Percentiles rank a stretch among this genome's conserved stretches.
Evolutionary conservation across 2,329 filamentous ascomycete species (phyloP).

Genomic region (Colletotrichum filicis): DNA sequence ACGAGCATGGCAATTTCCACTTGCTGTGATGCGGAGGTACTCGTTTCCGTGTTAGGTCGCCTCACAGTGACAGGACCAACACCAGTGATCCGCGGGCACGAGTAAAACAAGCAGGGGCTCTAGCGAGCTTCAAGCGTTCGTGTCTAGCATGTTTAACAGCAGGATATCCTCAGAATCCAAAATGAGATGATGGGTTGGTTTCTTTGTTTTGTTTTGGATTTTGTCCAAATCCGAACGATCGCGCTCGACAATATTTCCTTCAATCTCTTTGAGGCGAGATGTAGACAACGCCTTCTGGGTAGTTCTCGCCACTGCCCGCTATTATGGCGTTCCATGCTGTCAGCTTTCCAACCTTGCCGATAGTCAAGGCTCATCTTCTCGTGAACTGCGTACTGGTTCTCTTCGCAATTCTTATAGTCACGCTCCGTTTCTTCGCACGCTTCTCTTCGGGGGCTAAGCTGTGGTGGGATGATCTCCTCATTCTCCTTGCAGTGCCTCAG

Average conservation of each 20-base stretch:
- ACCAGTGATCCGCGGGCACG: neutral
- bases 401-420: slow-evolving; percentile 39
- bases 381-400: slow-evolving; percentile 39
- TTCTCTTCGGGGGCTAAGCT: slow-evolving; percentile 40
- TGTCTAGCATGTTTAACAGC: neutral
- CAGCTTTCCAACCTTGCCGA: slow-evolving; percentile 35
- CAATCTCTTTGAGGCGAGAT: neutral
- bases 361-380: slow-evolving; percentile 41
- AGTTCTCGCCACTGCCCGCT: neutral
- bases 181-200: neutral
- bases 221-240: neutral
- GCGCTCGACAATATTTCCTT: neutral
- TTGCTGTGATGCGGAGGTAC: neutral
- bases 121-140: neutral
- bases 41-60: neutral
- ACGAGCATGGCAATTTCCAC: neutral
- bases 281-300: neutral
- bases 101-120: neutral
- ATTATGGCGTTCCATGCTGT: slow-evolving; percentile 7
- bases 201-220: neutral
- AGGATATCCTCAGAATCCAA: neutral
- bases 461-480: slow-evolving; percentile 50
- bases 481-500: slow-evolving; percentile 46
- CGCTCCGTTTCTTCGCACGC: slow-evolving; percentile 40
- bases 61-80: neutral